Evolutionary conservation across 169 alveolate genomes (phyloP), one percentile per base, ranked within the genome.

Genomic region (Cryptosporidium bovis): DNA sequence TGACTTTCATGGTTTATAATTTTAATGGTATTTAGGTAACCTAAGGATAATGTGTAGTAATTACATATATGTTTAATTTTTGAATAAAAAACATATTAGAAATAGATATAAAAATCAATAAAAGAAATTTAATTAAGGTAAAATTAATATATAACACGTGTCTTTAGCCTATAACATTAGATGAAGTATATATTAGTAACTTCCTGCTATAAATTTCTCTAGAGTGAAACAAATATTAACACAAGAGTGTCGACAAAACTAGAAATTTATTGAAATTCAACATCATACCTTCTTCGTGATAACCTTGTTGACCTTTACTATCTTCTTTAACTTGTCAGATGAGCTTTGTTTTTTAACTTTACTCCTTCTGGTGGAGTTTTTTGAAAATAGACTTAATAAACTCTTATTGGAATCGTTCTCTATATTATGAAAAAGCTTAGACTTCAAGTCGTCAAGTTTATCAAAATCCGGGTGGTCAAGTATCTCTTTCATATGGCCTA

Each of bases 391-490:
- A n/a, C 12, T 53, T n/a, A 31, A 62, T 16, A n/a, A 16, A 53
- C 12, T 53, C 5, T 16, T n/a, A 5, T 13, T 27, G 8, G 16
- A 10, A 31, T 40, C 50, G 58, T 7, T 27, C 12, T 51, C 83
- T 24, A 69, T 51, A 20, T 40, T 56, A 4, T 51, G 27, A 27
- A 69, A 18, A 13, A 69, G 55, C 16, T n/a, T 69, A 6, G 68
- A 69, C 55, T 69, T 69, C 18, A 69, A 29, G 31, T n/a, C 65
- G 4, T 55, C 83, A 0, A 69, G 51, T n/a, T 56, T 53, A 18
- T 53, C 48, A 60, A 77, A 77, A 8, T 77, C 71, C 3, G 87
- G 77, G 33, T 77, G 71, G 15, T 77, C 55, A 5, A 77, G 48
- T 10, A 77, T 53, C 12, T 77, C 71, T 44, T 62, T 77, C 55